Percentiles rank a stretch among this genome's conserved stretches.
Conservation (phyloP, 179 eudicot genomes). For the Heliamphora pulchella region DNA sequence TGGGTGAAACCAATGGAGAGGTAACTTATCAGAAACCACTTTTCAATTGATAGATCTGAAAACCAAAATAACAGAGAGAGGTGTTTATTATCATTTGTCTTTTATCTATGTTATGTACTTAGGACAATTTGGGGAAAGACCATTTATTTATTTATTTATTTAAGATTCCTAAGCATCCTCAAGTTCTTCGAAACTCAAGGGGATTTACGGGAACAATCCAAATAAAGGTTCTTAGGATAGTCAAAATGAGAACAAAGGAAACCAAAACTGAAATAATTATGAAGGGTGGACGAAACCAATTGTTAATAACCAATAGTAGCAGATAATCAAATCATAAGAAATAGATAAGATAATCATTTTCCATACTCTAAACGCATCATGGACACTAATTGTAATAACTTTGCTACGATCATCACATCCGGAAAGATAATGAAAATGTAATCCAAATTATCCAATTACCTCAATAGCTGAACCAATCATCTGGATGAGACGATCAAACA, state of each 20-base stretch:
- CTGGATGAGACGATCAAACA: slow-evolving; percentile 76
- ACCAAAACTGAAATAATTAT: neutral
- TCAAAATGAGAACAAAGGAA: neutral
- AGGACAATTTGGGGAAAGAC: neutral
- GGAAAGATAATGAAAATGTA: neutral
- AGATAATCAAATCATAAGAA: neutral
- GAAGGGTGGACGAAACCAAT: neutral
- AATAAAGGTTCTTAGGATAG: neutral
- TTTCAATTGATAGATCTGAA: neutral
- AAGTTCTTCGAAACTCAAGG: neutral
- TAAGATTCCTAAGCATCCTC: neutral
- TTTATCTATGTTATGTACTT: neutral
- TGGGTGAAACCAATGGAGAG: too few species aligned
- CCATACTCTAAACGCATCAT: neutral
- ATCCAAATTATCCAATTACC: slow-evolving; percentile 29
- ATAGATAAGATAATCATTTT: neutral
- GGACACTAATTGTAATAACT: slow-evolving; percentile 1
- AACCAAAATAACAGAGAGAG: neutral
- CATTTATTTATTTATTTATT: too few species aligned
- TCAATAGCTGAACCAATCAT: slow-evolving; percentile 79
- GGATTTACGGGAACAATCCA: neutral
- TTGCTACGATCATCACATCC: neutral
- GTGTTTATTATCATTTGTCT: neutral
- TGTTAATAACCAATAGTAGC: neutral
- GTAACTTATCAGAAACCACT: too few species aligned